Percentiles rank a stretch among this genome's conserved stretches.
Conservation (phyloP, 2,329 filamentous ascomycete species). For the Pestalotiopsis sp. region DNA sequence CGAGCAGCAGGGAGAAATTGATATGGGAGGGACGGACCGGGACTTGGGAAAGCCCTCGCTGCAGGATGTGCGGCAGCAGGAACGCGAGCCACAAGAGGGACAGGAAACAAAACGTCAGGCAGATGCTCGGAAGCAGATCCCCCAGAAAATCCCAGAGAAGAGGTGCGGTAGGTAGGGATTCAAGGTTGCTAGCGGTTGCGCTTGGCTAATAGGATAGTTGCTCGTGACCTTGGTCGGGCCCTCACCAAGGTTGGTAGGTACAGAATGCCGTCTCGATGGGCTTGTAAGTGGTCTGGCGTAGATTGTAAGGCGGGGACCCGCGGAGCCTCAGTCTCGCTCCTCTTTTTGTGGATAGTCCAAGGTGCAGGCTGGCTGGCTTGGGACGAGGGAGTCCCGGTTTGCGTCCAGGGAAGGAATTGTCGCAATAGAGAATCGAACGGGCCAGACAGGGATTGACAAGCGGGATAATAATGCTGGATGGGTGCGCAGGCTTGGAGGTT, state of each 20-base stretch:
- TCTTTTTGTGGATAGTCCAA: conserved; percentile 17
- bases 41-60: not conserved
- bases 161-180: conserved; percentile 13
- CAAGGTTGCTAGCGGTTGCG: conserved; percentile 15
- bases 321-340: conserved; percentile 18
- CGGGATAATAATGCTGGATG: conserved; percentile 8
- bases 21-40: not conserved
- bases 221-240: conserved; percentile 13
- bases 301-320: conserved; percentile 19
- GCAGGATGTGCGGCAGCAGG: conserved; percentile 9
- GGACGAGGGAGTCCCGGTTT: not conserved
- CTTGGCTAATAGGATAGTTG: conserved; percentile 13
- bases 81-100: not conserved
- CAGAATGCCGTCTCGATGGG: conserved; percentile 9
- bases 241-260: conserved; percentile 14
- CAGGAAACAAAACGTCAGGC: conserved; percentile 1
- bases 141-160: conserved; percentile 7
- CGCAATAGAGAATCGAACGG: conserved; percentile 4
- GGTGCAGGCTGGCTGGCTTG: conserved; percentile 11
- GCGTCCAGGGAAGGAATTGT: conserved; percentile 1
- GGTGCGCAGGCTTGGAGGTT: not conserved
- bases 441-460: not conserved
- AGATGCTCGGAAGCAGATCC: conserved; percentile 10
- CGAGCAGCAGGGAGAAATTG: not conserved
- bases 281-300: conserved; percentile 17